Base-by-base conservation (phyloP, 1,284 basidiomycete genomes). In the Mycena citricolor region DNA sequence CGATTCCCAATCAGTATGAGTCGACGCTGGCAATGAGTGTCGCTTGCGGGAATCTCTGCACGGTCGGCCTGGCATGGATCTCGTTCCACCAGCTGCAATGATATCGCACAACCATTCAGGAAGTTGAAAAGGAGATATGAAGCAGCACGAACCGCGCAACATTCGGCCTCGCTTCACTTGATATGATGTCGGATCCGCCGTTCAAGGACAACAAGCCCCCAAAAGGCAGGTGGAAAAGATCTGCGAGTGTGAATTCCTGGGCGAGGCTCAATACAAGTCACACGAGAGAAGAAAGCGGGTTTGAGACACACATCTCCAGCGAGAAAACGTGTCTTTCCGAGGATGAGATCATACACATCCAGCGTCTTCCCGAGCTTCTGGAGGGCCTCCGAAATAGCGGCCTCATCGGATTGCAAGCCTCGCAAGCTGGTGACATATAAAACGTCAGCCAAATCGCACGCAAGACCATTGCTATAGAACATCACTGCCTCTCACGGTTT, bases 311-410 rank as follows among this genome's bases (percentile, higher is more conserved):
- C 71, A 52, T 79, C 63, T 12, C 78, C 78, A 28, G 67, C 76
- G n/a, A 78, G 52, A 54, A 72, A 79, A 52, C 70, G 71, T 35
- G 74, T 68, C 56, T 75, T 78, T 48, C 64, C 57, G 21, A 82
- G 62, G 45, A 82, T 73, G 14, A 51, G 53, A 41, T 81, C 77
- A 53, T 80, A 81, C 4, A 60, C 76, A 11, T 71, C 62, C 6
- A 81, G 61, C 45, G 68, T 73, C 12, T 35, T 44, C 5, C 64
- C 56, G 12, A 81, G 63, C 8, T 43, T 57, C 1, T 40, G 52
- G 35, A 68, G 59, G n/a, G 63, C 57, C 11, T 58, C 54, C 32
- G 67, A 64, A 2, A 55, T 57, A 2, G 51, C 42, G 54, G 46
- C 60, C 42, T 63, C 42, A 53, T 76, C 63, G 7, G 63, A 48